Conservation (phyloP, 2,329 filamentous ascomycete genomes). For the Sporothrix globosa region DNA sequence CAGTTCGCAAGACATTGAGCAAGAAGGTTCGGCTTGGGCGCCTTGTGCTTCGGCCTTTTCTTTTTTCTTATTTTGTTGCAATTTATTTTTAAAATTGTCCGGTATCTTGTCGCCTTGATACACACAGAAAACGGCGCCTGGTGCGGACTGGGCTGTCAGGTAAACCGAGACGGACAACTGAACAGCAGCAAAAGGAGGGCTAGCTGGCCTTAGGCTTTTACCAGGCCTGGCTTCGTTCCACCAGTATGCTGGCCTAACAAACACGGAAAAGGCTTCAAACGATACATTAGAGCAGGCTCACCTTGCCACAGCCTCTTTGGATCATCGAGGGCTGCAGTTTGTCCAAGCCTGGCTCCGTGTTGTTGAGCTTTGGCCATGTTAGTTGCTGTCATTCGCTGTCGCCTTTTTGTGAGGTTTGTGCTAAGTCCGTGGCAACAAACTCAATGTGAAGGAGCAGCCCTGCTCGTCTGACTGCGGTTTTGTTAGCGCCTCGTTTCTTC, state of each 20-base stretch:
- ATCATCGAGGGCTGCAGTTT: not conserved
- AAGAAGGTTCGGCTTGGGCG: not conserved
- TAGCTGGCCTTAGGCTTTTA: not conserved
- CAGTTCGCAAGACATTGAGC: not conserved
- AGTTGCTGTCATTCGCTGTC: not conserved
- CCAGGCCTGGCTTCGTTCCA: not conserved
- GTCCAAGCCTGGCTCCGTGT: not conserved
- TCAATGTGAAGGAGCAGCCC: not conserved
- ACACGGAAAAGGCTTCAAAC: not conserved
- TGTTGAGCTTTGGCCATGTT: not conserved
- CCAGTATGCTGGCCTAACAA: not conserved
- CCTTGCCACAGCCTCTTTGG: slow-evolving; percentile 14
- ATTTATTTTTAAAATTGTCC: not conserved
- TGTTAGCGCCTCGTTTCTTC: not conserved
- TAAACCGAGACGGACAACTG: not conserved
- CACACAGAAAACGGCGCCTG: not conserved
- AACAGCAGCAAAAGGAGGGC: not conserved
- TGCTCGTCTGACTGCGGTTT: not conserved
- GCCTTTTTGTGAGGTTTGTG: not conserved
- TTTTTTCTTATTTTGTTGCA: not conserved
- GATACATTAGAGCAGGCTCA: slow-evolving; percentile 4
- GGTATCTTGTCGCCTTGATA: not conserved
- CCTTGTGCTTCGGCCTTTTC: not conserved
- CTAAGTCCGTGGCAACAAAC: not conserved
- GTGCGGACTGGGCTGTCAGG: not conserved